Evolutionary conservation across 345 rosid genomes (phyloP).

Genomic region (Pelargonium nanum): DNA sequence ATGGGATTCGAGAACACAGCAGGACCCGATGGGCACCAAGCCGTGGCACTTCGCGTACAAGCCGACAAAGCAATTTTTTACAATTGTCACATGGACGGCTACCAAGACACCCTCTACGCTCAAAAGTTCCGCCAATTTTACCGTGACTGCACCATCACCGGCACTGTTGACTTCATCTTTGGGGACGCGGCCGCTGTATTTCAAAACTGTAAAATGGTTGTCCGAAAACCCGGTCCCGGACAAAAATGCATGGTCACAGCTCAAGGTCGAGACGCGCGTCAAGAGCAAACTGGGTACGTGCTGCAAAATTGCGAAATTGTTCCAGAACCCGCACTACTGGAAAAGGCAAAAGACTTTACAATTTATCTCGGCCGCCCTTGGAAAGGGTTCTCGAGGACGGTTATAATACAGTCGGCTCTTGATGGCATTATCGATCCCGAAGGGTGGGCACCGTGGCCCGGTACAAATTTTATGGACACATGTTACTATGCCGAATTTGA

Average conservation of each 20-base stretch:
- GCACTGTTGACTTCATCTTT: slow-evolving; percentile 34
- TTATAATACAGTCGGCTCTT: slow-evolving; percentile 23
- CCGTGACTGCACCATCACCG: slow-evolving; percentile 37
- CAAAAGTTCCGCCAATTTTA: slow-evolving; percentile 44
- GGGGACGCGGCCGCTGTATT: slow-evolving; percentile 29
- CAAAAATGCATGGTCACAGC: slow-evolving; percentile 32
- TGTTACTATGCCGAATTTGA: slow-evolving; percentile 46
- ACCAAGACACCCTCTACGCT: slow-evolving; percentile 33
- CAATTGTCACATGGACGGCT: slow-evolving; percentile 39
- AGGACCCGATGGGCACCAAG: slow-evolving; percentile 16
- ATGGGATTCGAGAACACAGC: slow-evolving; percentile 33
- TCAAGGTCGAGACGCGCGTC: slow-evolving; percentile 26
- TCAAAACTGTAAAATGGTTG: slow-evolving; percentile 35
- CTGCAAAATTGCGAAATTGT: slow-evolving; percentile 34
- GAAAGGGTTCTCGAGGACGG: slow-evolving; percentile 22
- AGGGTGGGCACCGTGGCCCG: slow-evolving; percentile 48
- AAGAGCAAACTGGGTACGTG: slow-evolving; percentile 26
- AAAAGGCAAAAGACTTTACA: neutral
- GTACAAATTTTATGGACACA: slow-evolving; percentile 34
- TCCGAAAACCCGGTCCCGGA: slow-evolving; percentile 31
- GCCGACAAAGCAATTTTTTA: slow-evolving; percentile 28
- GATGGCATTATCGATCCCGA: slow-evolving; percentile 27
- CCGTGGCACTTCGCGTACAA: slow-evolving; percentile 34
- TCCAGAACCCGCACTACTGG: slow-evolving; percentile 11
- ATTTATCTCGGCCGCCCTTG: slow-evolving; percentile 30